A percentile compares a stretch with the other conserved stretches of the same genome.
phyloP scores from a whole-genome alignment of 192 early-diverging fungal species.

The Linnemannia schmuckeri region DNA sequence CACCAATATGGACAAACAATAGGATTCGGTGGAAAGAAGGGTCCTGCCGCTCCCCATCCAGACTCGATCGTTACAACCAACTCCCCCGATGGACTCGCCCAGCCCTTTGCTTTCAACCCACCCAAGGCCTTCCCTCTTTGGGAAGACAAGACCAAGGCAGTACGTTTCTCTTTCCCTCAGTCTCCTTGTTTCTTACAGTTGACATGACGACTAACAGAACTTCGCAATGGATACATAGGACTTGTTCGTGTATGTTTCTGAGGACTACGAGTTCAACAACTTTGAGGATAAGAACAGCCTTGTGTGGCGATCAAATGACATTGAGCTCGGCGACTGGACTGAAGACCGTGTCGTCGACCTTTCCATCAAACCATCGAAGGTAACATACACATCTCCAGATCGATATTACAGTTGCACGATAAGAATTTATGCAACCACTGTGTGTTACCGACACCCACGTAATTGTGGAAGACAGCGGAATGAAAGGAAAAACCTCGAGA shows the following conservation, averaged over 20 bases:
- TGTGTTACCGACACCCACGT: not conserved
- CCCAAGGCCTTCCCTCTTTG: slow-evolving; percentile 41
- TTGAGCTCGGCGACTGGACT: slow-evolving; percentile 58
- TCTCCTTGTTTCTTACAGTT: no score
- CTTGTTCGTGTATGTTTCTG: slow-evolving; percentile 63
- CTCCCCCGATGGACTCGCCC: slow-evolving; percentile 15
- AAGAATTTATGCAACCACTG: not conserved
- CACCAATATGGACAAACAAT: not conserved
- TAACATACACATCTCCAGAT: slow-evolving; percentile 8
- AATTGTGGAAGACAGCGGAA: not conserved
- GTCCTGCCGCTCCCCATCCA: slow-evolving; percentile 12
- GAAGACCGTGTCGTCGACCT: slow-evolving; percentile 59
- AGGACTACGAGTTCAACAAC: slow-evolving; percentile 58
- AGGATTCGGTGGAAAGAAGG: slow-evolving; percentile 34
- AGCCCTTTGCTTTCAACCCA: slow-evolving; percentile 13
- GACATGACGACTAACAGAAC: not conserved
- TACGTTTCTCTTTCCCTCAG: not conserved
- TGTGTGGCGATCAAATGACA: slow-evolving; percentile 56
- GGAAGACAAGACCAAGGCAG: slow-evolving; percentile 29
- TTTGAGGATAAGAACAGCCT: slow-evolving; percentile 57
- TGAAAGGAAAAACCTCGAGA: not conserved
- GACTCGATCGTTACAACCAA: slow-evolving; percentile 14
- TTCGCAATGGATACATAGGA: slow-evolving; percentile 37
- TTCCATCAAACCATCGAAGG: slow-evolving; percentile 61
- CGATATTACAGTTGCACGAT: not conserved